Percentiles rank a stretch among this genome's conserved stretches.
Evolutionary conservation across 768 basidiomycete species (phyloP).

Genomic region (Gloeostereum incarnatum): DNA sequence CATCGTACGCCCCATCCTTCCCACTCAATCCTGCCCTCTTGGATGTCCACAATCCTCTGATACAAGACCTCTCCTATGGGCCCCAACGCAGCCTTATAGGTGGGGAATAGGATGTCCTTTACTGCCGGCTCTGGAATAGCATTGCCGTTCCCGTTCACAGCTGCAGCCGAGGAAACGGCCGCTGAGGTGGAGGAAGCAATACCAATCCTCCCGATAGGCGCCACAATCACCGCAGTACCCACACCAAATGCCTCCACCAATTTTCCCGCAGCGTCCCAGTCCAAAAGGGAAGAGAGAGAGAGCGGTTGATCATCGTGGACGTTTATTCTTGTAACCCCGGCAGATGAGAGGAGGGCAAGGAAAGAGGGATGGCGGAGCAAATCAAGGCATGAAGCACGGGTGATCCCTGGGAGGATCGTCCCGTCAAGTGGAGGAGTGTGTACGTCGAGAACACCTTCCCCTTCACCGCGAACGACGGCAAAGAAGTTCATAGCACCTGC

Average conservation of each 20-base stretch:
- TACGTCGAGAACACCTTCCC: slow-evolving; percentile 53
- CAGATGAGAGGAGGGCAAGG: slow-evolving; percentile 7
- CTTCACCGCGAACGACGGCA: slow-evolving; percentile 47
- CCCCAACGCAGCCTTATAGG: slow-evolving; percentile 16
- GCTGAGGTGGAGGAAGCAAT: too few species aligned
- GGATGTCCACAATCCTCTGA: slow-evolving; percentile 41
- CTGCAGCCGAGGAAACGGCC: too few species aligned
- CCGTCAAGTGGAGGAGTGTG: slow-evolving; percentile 57
- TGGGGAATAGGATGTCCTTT: slow-evolving; percentile 28
- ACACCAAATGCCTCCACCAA: slow-evolving; percentile 51
- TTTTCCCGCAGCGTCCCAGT: slow-evolving; percentile 23
- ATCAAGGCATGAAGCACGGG: slow-evolving; percentile 45
- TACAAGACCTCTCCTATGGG: slow-evolving; percentile 36
- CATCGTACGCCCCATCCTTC: slow-evolving; percentile 40
- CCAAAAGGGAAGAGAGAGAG: not conserved
- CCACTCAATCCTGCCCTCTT: slow-evolving; percentile 40
- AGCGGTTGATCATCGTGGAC: not conserved
- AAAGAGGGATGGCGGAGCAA: slow-evolving; percentile 35
- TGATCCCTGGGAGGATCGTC: slow-evolving; percentile 58
- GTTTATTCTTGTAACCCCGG: not conserved
- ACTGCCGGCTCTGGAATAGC: too few species aligned
- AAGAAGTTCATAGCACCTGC: slow-evolving; percentile 82
- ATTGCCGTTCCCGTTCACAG: too few species aligned
- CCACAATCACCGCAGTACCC: slow-evolving; percentile 46
- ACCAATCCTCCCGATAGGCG: slow-evolving; percentile 36